phyloP scores from a whole-genome alignment of 805 yeast species.

The Wickerhamomyces rabaulensis region DNA sequence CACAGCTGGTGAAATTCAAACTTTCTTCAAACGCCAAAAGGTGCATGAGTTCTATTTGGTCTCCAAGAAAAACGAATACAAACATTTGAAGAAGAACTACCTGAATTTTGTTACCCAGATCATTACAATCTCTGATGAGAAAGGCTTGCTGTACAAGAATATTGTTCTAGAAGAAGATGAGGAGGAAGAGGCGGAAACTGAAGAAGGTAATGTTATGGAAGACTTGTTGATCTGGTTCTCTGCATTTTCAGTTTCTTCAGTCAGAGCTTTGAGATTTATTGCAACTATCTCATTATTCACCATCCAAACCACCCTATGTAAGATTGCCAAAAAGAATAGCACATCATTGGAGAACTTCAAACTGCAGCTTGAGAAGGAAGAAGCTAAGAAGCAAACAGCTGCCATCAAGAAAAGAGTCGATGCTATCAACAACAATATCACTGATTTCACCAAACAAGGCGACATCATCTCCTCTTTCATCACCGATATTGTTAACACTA shows the following conservation, averaged over 20 bases:
- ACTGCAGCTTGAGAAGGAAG: slow-evolving; percentile 31
- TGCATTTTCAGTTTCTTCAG: slow-evolving; percentile 60
- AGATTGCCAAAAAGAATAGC: slow-evolving; percentile 33
- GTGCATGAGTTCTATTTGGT: slow-evolving; percentile 66
- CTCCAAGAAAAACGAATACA: slow-evolving; percentile 41
- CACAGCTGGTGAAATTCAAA: slow-evolving; percentile 69
- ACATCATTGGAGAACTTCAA: slow-evolving; percentile 33
- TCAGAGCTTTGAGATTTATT: slow-evolving; percentile 66
- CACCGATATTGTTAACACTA: slow-evolving; percentile 59
- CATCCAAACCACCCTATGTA: slow-evolving; percentile 58
- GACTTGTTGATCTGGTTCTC: slow-evolving; percentile 71
- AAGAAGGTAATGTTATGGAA: slow-evolving; percentile 36
- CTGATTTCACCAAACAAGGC: slow-evolving; percentile 41
- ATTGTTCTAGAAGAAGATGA: slow-evolving; percentile 25
- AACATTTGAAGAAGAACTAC: slow-evolving; percentile 49
- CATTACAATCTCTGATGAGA: slow-evolving; percentile 50
- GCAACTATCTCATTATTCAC: slow-evolving; percentile 55
- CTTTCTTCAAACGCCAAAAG: slow-evolving; percentile 53
- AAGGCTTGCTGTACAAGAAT: slow-evolving; percentile 48
- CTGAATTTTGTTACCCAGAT: slow-evolving; percentile 50
- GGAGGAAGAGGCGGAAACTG: slow-evolving; percentile 30
- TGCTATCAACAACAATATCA: slow-evolving; percentile 39
- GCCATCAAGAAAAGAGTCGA: slow-evolving; percentile 38
- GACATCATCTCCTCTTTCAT: slow-evolving; percentile 50
- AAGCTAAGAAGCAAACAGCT: slow-evolving; percentile 28